A percentile compares a stretch with the other conserved stretches of the same genome.
phyloP scores from a whole-genome alignment of 2,329 filamentous ascomycete genomes.

The Aureobasidium sp. region DNA sequence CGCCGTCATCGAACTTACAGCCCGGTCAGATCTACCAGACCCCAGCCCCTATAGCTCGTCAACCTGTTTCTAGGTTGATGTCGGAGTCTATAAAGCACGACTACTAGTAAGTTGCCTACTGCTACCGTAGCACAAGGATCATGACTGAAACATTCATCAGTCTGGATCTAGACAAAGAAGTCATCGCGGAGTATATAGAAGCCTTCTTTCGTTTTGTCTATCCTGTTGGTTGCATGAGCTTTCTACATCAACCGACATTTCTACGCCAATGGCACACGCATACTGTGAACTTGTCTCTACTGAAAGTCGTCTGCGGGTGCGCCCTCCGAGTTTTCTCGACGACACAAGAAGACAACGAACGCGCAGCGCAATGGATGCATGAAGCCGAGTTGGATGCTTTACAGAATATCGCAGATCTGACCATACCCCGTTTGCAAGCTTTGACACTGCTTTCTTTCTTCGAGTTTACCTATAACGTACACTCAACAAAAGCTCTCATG shows the following conservation, averaged over 20 bases:
- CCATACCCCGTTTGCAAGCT: background rate
- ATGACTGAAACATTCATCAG: background rate
- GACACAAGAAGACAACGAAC: conserved; percentile 1
- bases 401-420: background rate
- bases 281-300: background rate
- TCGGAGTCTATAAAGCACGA: background rate
- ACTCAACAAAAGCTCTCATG: conserved; percentile 8
- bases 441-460: conserved; percentile 6
- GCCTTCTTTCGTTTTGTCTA: conserved; percentile 11
- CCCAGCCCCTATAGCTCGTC: background rate
- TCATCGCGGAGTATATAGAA: conserved; percentile 8
- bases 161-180: background rate
- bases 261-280: conserved; percentile 8
- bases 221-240: conserved; percentile 10
- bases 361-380: conserved; percentile 1
- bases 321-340: conserved; percentile 4
- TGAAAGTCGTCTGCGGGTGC: background rate
- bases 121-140: too few relatives aligned
- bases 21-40: background rate
- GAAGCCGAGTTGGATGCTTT: background rate
- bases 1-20: background rate
- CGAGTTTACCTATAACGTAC: conserved; percentile 1
- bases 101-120: background rate
- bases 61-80: background rate
- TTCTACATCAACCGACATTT: conserved; percentile 6